Evolutionary conservation across 352 stramenopile genomes (phyloP).

Genomic region (Pythium aquatile): DNA sequence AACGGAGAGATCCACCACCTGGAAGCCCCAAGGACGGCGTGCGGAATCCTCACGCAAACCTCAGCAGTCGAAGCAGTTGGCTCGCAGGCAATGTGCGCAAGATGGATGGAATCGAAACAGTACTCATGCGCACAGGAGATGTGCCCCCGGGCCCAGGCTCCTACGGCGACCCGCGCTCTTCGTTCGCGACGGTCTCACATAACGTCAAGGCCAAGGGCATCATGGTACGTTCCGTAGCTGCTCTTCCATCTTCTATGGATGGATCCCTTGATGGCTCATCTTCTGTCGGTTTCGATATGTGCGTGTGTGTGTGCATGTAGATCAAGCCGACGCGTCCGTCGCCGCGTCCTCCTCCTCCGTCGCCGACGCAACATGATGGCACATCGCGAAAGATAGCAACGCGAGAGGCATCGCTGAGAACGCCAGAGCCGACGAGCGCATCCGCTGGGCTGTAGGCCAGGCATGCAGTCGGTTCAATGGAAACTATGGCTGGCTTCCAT

Average conservation of each 20-base stretch:
- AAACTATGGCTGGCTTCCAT: slow-evolving; percentile 6
- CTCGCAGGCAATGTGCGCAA: slow-evolving; percentile 79
- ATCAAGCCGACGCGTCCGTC: slow-evolving; percentile 27
- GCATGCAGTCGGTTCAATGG: slow-evolving; percentile 3
- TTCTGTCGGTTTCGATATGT: background rate
- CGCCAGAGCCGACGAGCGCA: slow-evolving; percentile 20
- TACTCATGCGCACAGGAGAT: slow-evolving; percentile 71
- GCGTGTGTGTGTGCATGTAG: slow-evolving; percentile 1
- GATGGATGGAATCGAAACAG: slow-evolving; percentile 64
- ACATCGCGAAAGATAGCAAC: slow-evolving; percentile 6
- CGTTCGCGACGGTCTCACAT: slow-evolving; percentile 72
- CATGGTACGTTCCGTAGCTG: slow-evolving; percentile 11
- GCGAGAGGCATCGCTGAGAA: slow-evolving; percentile 25
- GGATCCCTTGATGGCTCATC: slow-evolving; percentile 8
- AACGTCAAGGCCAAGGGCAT: slow-evolving; percentile 54
- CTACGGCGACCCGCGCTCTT: slow-evolving; percentile 68
- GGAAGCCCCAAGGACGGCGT: slow-evolving; percentile 38
- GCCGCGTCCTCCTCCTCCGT: slow-evolving; percentile 15
- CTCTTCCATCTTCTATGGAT: slow-evolving; percentile 23
- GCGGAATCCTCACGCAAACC: slow-evolving; percentile 71
- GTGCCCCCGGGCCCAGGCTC: slow-evolving; percentile 64
- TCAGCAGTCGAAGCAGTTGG: slow-evolving; percentile 79
- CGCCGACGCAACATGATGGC: slow-evolving; percentile 14
- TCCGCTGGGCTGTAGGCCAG: slow-evolving; percentile 1
- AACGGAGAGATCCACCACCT: slow-evolving; percentile 35